Evolutionary conservation across 2,329 filamentous ascomycete genomes (phyloP).

Genomic region (Fusarium bactridioides): DNA sequence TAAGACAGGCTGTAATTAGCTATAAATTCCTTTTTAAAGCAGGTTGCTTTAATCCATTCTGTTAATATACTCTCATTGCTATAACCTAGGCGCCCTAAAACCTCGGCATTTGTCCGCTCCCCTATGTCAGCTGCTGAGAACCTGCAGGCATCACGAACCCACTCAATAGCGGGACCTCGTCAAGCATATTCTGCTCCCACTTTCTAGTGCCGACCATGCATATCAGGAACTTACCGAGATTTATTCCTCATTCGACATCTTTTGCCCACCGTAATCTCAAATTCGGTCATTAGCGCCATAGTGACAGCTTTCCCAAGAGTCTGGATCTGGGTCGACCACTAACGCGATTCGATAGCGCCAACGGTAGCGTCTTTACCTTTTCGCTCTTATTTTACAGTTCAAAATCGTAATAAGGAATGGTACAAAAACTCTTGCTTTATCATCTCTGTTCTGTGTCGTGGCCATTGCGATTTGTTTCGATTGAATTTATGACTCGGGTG

Average conservation of each 20-base stretch:
- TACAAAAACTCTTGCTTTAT: too few relatives aligned
- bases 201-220: neutral
- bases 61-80: neutral
- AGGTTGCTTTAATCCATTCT: rapidly evolving
- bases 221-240: neutral
- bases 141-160: neutral
- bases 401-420: neutral
- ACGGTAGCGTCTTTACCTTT: neutral
- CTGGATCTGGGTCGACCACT: constrained; percentile 1
- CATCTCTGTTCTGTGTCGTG: neutral
- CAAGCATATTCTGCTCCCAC: neutral
- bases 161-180: neutral
- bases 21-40: rapidly evolving
- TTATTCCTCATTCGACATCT: neutral
- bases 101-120: neutral
- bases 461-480: neutral
- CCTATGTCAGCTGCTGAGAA: neutral
- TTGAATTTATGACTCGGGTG: rapidly evolving
- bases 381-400: neutral
- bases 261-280: neutral
- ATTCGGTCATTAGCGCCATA: neutral
- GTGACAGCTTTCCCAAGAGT: neutral
- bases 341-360: neutral
- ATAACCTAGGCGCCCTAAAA: too few relatives aligned
- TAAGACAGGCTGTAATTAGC: neutral